Evolutionary conservation across 2,329 filamentous ascomycete genomes (phyloP).

Genomic region (Ceratocystis ficicola): DNA sequence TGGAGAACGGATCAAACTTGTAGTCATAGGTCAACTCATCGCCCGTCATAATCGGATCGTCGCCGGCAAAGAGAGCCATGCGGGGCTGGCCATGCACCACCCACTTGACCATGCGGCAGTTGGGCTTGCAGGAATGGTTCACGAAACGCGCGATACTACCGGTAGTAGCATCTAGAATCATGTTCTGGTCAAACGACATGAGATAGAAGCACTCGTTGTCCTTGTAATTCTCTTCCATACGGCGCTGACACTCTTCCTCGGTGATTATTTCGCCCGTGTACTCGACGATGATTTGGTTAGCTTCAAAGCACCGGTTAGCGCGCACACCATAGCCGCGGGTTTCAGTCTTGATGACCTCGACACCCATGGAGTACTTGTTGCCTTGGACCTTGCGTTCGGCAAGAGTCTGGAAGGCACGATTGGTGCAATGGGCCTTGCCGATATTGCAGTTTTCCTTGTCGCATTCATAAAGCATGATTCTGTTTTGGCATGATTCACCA

Average conservation of each 20-base stretch:
- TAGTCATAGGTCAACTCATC: slow-evolving; percentile 94
- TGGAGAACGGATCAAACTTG: slow-evolving; percentile 58
- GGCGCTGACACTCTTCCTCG: slow-evolving; percentile 78
- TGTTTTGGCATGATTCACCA: slow-evolving; percentile 81
- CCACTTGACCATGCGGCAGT: slow-evolving; percentile 97
- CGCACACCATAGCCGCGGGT: slow-evolving; percentile 87
- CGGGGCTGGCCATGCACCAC: slow-evolving; percentile 84
- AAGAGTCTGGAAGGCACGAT: slow-evolving; percentile 76
- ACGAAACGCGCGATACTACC: slow-evolving; percentile 96
- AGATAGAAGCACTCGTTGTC: slow-evolving; percentile 96
- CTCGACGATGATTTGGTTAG: slow-evolving; percentile 94
- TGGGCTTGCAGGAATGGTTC: slow-evolving; percentile 93
- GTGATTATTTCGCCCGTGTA: slow-evolving; percentile 98
- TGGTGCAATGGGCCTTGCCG: slow-evolving; percentile 61
- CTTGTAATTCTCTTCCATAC: slow-evolving; percentile 90
- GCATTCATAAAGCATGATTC: slow-evolving; percentile 96
- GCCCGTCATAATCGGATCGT: slow-evolving; percentile 79
- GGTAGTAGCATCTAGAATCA: slow-evolving; percentile 94
- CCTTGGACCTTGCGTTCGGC: slow-evolving; percentile 62
- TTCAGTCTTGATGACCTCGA: slow-evolving; percentile 84
- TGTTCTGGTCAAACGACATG: slow-evolving; percentile 96
- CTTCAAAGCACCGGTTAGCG: slow-evolving; percentile 73
- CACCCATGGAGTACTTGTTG: slow-evolving; percentile 79
- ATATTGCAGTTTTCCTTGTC: slow-evolving; percentile 79
- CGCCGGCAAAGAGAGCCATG: slow-evolving; percentile 92